Conservation (phyloP, 139 green algal genomes). For the Eudorina sp. region DNA sequence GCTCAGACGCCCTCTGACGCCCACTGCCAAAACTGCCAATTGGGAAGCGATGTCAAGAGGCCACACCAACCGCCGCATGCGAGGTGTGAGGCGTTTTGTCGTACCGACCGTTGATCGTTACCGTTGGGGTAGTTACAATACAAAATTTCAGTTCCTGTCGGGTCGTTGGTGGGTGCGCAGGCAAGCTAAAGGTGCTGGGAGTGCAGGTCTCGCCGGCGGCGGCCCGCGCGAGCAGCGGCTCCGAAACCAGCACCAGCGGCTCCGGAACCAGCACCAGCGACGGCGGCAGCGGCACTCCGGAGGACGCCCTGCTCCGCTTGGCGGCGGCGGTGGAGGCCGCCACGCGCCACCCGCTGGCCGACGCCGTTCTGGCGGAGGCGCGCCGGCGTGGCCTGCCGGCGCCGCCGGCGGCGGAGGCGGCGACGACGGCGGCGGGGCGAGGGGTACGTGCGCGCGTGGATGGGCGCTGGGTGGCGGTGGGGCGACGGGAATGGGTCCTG, state of each 20-base stretch:
- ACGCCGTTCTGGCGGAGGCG: conserved; percentile 78
- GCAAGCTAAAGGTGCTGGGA: conserved; percentile 40
- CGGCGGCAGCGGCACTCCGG: background rate
- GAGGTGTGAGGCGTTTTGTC: too few relatives aligned
- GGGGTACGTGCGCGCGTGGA: conserved; percentile 67
- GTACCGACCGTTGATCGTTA: too few relatives aligned
- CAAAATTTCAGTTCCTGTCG: too few relatives aligned
- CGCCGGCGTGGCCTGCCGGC: conserved; percentile 57
- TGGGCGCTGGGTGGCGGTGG: conserved; percentile 76
- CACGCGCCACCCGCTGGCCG: conserved; percentile 89
- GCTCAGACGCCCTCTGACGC: too few relatives aligned
- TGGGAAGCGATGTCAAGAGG: too few relatives aligned
- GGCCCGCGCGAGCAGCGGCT: background rate
- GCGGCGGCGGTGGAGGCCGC: conserved; percentile 84
- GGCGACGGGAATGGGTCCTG: conserved; percentile 78
- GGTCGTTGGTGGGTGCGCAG: too few relatives aligned
- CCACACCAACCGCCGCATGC: too few relatives aligned
- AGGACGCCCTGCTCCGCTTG: conserved; percentile 60
- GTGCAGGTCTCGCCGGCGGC: background rate
- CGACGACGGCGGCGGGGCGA: conserved; percentile 72
- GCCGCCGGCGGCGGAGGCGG: conserved; percentile 44
- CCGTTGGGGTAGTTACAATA: too few relatives aligned
- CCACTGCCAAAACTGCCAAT: too few relatives aligned
- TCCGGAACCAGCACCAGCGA: background rate
- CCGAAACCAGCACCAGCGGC: background rate